Conservation (phyloP, 1,284 basidiomycete genomes). For the Serendipita sp. region DNA sequence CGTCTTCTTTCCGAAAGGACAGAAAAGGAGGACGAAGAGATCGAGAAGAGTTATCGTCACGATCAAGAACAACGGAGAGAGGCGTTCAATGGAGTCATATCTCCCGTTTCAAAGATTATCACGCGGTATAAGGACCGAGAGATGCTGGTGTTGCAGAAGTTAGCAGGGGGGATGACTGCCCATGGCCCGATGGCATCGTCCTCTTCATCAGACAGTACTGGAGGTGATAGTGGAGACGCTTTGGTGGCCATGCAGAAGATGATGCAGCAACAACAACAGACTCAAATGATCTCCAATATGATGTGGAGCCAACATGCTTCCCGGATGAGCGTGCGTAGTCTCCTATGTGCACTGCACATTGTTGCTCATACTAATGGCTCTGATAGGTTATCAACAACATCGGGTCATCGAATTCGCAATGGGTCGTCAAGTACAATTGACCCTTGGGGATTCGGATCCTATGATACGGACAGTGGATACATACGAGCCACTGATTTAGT, state of each 20-base stretch:
- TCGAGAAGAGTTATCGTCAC: background rate
- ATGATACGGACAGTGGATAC: too few relatives aligned
- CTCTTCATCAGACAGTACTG: background rate
- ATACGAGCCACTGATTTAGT: too few relatives aligned
- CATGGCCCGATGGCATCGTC: slow-evolving; percentile 1
- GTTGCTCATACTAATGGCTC: background rate
- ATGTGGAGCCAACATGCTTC: slow-evolving; percentile 6
- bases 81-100: background rate
- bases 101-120: background rate
- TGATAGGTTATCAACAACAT: slow-evolving; percentile 4
- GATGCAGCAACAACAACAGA: slow-evolving; percentile 3
- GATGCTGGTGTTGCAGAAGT: slow-evolving; percentile 1
- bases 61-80: background rate
- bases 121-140: slow-evolving; percentile 3
- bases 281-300: slow-evolving; percentile 7
- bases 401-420: background rate
- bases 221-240: background rate
- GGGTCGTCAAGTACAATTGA: background rate
- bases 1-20: background rate
- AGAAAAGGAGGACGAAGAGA: slow-evolving; percentile 3
- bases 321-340: background rate
- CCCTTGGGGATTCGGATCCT: too few relatives aligned
- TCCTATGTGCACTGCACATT: background rate
- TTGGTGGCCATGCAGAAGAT: slow-evolving; percentile 5
- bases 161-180: background rate